A percentile compares a stretch with the other conserved stretches of the same genome.
These are phyloP conservation scores for Endocalyx cinctus DNA, from an alignment of 2,329 filamentous ascomycete species.

Conservation along the genomic window DNA sequence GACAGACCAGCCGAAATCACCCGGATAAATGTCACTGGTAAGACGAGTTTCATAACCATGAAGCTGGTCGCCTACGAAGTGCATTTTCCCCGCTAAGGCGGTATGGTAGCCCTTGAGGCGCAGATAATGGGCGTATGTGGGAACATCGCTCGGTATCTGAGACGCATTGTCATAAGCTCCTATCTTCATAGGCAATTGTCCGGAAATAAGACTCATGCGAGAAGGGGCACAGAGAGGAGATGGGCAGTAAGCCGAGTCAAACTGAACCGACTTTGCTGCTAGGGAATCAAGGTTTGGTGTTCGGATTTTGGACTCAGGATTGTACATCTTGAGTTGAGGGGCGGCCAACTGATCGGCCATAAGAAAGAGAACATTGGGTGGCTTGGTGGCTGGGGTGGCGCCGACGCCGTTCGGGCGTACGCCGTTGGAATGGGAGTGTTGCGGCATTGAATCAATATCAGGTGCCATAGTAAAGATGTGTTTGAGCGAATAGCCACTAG, in stretches of 20 bases:
- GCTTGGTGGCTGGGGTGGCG: conserved; percentile 29
- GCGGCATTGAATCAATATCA: conserved; percentile 67
- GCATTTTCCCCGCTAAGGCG: conserved; percentile 91
- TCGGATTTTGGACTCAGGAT: conserved; percentile 81
- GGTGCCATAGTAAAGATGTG: conserved; percentile 61
- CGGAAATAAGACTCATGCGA: conserved; percentile 91
- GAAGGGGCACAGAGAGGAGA: conserved; percentile 89
- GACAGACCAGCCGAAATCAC: conserved; percentile 89
- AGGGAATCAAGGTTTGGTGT: conserved; percentile 85
- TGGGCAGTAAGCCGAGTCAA: conserved; percentile 91
- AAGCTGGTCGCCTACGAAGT: conserved; percentile 91
- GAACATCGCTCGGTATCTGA: conserved; percentile 76
- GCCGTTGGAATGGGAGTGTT: conserved; percentile 21
- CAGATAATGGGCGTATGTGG: conserved; percentile 90
- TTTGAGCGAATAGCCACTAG: too few relatives aligned
- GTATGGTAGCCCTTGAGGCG: conserved; percentile 84
- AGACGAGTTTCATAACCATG: conserved; percentile 90
- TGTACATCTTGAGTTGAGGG: conserved; percentile 87
- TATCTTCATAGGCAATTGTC: conserved; percentile 86
- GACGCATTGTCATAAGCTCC: conserved; percentile 88
- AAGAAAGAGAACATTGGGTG: conserved; percentile 83
- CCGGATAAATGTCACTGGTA: conserved; percentile 94
- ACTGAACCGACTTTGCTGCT: conserved; percentile 77
- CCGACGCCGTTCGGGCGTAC: conserved; percentile 16
- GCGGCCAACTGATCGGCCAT: conserved; percentile 96